These are phyloP conservation scores for Fusarium sp. DNA, from an alignment of 2,329 filamentous ascomycete genomes.

Conservation along the genomic window DNA sequence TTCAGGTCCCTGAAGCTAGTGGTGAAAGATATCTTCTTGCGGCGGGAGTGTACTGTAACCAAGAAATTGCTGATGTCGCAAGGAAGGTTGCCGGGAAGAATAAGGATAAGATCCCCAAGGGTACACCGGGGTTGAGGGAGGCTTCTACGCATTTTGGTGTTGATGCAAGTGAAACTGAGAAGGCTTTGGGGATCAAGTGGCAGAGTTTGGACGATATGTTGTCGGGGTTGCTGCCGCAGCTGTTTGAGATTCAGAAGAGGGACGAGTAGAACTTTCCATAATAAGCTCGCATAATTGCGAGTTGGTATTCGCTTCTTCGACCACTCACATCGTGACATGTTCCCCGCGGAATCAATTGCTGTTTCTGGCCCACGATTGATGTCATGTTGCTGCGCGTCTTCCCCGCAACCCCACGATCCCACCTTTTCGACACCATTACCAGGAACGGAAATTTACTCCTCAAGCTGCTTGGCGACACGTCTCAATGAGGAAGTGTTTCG, in stretches of 20 bases:
- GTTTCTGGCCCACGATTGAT: background rate
- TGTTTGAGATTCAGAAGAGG: background rate
- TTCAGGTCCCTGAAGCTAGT: background rate
- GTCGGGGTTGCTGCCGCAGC: background rate
- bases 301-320: background rate
- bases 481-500: background rate
- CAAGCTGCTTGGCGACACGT: background rate
- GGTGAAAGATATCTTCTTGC: slow-evolving; percentile 9
- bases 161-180: slow-evolving; percentile 1
- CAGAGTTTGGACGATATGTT: background rate
- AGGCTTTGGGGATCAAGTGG: background rate
- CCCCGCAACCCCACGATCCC: background rate
- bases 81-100: background rate
- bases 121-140: background rate
- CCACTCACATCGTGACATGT: background rate
- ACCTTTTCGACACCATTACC: background rate
- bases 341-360: background rate
- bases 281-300: background rate
- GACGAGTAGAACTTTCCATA: background rate
- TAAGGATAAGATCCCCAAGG: background rate
- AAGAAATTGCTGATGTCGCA: background rate
- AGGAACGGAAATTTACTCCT: background rate
- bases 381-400: background rate
- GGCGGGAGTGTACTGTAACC: background rate
- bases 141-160: background rate